A percentile compares a stretch with the other conserved stretches of the same genome.
Conservation (phyloP, 1,284 basidiomycete species). For the Golubevia pallescens region DNA sequence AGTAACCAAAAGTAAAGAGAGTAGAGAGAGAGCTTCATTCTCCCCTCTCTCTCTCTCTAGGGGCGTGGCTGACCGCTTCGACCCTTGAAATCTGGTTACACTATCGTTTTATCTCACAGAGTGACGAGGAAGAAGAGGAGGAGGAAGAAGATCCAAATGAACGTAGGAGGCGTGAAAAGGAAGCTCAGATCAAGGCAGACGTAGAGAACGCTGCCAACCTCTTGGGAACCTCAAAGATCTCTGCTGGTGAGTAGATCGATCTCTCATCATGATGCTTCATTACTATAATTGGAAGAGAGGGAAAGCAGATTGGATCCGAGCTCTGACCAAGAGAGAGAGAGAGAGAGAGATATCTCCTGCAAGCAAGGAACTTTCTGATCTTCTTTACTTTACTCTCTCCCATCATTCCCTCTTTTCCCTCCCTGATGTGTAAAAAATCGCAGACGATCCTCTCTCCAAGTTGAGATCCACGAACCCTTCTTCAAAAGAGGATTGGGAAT, state of each 20-base stretch:
- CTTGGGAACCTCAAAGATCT: slow-evolving; percentile 40
- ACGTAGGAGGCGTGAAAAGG: slow-evolving; percentile 29
- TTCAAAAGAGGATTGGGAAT: slow-evolving; percentile 57
- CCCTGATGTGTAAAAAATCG: neutral
- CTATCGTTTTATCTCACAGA: neutral
- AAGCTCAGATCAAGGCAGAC: slow-evolving; percentile 53
- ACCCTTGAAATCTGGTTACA: neutral
- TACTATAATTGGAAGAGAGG: no score
- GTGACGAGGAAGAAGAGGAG: slow-evolving; percentile 12
- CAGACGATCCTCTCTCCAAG: slow-evolving; percentile 16
- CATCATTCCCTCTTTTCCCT: neutral
- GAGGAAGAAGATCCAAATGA: slow-evolving; percentile 37
- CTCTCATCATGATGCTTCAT: no score
- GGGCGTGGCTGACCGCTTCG: no score
- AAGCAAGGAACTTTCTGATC: no score
- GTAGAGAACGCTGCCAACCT: slow-evolving; percentile 57
- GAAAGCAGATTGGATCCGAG: no score
- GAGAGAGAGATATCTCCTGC: no score
- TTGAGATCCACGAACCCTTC: slow-evolving; percentile 32
- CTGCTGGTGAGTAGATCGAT: no score
- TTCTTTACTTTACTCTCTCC: neutral
- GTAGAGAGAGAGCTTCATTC: neutral
- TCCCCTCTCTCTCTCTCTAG: neutral
- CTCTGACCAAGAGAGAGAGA: no score
- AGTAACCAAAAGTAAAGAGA: neutral